A percentile compares a stretch with the other conserved stretches of the same genome.
Evolutionary conservation across 345 rosid genomes (phyloP).

Genomic region (Corymbia maculata): DNA sequence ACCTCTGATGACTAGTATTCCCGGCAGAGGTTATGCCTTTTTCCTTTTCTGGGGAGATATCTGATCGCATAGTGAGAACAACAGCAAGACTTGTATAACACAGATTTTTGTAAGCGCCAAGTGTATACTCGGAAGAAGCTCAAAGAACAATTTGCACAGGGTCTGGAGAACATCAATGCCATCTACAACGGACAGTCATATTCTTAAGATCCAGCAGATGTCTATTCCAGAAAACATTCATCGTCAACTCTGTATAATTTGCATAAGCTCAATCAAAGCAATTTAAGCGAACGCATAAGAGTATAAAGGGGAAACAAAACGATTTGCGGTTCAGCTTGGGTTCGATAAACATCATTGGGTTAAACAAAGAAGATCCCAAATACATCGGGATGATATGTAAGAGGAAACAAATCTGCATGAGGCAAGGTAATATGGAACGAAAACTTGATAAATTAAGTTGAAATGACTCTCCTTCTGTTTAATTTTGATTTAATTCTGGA

Average conservation of each 20-base stretch:
- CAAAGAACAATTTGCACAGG: neutral
- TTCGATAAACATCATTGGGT: neutral
- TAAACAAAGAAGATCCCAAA: neutral
- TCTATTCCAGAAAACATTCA: neutral
- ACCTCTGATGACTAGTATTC: neutral
- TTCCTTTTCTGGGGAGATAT: no score
- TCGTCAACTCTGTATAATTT: neutral
- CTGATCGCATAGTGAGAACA: no score
- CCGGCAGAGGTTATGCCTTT: neutral
- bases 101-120: neutral
- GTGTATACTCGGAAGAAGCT: neutral
- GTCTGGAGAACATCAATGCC: neutral
- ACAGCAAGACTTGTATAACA: neutral
- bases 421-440: neutral
- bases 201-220: neutral
- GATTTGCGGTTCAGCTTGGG: neutral
- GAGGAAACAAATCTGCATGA: neutral
- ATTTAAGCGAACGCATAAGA: neutral
- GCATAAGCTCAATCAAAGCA: neutral
- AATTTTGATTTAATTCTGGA: neutral
- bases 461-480: neutral
- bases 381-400: neutral
- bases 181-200: neutral
- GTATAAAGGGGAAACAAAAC: neutral
- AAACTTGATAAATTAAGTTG: neutral